A percentile compares a stretch with the other conserved stretches of the same genome.
Evolutionary conservation across 345 rosid species (phyloP).

Genomic region (Hibiscus trionum): DNA sequence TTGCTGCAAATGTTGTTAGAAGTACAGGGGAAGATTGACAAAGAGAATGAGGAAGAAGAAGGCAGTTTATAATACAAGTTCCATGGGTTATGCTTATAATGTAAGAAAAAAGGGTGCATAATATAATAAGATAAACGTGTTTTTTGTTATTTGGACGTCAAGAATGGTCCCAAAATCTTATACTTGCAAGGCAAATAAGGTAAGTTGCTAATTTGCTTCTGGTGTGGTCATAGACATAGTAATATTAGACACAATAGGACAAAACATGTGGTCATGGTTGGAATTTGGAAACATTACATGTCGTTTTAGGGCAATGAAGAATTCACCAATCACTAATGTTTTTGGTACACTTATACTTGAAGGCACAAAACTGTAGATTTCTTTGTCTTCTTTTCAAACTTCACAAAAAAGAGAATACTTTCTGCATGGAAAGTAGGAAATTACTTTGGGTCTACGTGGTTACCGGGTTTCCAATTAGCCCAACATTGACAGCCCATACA

Average conservation of each 20-base stretch:
- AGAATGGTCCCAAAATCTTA: background rate
- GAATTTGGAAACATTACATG: background rate
- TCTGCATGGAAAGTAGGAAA: too few species aligned
- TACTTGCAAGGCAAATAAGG: slow-evolving; percentile 5
- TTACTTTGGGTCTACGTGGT: too few species aligned
- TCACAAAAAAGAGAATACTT: background rate
- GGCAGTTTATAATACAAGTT: background rate
- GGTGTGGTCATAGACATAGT: too few species aligned
- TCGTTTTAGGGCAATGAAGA: background rate
- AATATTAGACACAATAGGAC: background rate
- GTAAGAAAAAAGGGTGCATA: background rate
- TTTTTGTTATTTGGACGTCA: slow-evolving; percentile 7
- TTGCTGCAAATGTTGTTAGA: background rate
- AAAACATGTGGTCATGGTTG: background rate
- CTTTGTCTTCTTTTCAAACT: background rate
- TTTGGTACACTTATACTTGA: too few species aligned
- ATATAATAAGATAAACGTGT: background rate
- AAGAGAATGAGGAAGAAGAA: background rate
- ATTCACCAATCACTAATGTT: background rate
- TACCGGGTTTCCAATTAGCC: too few species aligned
- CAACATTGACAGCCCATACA: too few species aligned
- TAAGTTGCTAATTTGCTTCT: background rate
- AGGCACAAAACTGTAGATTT: background rate
- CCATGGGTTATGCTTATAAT: background rate
- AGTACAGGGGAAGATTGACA: background rate